phyloP scores from a whole-genome alignment of 106 monocot genomes.

The Agapanthus africanus region DNA sequence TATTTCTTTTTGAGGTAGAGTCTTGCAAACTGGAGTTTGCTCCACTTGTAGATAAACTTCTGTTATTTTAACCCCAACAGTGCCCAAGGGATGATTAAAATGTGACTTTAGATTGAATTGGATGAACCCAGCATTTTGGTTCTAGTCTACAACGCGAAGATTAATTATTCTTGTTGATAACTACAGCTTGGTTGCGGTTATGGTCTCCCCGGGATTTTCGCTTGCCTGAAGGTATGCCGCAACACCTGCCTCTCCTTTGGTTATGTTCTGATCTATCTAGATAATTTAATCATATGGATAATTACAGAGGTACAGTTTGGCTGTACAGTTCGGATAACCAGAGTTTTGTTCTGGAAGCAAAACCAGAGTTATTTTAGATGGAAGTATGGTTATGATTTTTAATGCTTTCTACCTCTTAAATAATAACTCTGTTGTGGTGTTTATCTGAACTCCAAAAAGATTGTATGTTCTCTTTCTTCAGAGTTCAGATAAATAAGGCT shows the following conservation, averaged over 20 bases:
- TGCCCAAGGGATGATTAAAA: background rate
- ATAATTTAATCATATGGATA: background rate
- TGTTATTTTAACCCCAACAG: too few relatives aligned
- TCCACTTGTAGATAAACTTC: too few relatives aligned
- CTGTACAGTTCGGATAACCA: too few relatives aligned
- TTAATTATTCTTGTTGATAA: slow-evolving; percentile 6
- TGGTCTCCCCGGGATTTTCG: slow-evolving; percentile 78
- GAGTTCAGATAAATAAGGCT: too few relatives aligned
- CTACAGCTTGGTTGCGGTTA: slow-evolving; percentile 82
- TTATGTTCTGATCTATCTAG: background rate
- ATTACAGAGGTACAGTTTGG: background rate
- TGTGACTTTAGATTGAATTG: background rate
- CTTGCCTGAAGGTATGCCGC: slow-evolving; percentile 81
- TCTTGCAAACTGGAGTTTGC: too few relatives aligned
- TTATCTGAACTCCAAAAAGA: too few relatives aligned
- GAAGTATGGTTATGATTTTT: too few relatives aligned
- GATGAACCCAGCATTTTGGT: background rate
- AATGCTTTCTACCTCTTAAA: too few relatives aligned
- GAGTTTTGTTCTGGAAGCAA: background rate
- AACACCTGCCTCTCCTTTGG: slow-evolving; percentile 2
- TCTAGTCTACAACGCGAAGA: background rate
- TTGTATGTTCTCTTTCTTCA: too few relatives aligned
- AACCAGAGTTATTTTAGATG: too few relatives aligned
- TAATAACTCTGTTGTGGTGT: too few relatives aligned
- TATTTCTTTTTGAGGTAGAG: too few relatives aligned